These are phyloP conservation scores for Globisporangium middletonii DNA, from an alignment of 352 stramenopile species.

Conservation along the genomic window DNA sequence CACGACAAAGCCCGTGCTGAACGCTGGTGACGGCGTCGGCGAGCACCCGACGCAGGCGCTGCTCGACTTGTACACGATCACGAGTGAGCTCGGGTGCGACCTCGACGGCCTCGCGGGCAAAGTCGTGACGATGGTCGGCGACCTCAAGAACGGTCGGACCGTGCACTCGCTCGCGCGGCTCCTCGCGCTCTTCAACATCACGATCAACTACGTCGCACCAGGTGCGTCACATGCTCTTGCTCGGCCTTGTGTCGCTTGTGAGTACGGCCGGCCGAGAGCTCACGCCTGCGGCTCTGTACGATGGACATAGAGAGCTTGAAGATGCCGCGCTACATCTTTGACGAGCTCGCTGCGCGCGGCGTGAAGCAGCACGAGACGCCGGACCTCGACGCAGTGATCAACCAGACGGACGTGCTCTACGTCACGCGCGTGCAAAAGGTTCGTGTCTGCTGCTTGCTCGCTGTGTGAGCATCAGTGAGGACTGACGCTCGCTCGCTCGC, in stretches of 20 bases:
- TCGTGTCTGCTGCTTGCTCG: not conserved
- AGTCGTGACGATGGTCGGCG: conserved; percentile 95
- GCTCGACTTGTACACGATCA: conserved; percentile 98
- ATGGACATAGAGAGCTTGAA: conserved; percentile 47
- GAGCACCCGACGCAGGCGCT: conserved; percentile 99
- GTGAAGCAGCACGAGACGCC: conserved; percentile 85
- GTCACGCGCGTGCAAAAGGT: conserved; percentile 96
- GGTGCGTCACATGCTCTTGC: conserved; percentile 11
- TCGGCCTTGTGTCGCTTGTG: not conserved
- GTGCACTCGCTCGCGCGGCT: conserved; percentile 97
- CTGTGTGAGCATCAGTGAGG: not conserved
- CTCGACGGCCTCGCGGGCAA: conserved; percentile 68
- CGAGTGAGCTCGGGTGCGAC: conserved; percentile 73
- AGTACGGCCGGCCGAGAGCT: not conserved
- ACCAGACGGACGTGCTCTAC: conserved; percentile 96
- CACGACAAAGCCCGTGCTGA: conserved; percentile 92
- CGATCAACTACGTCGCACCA: conserved; percentile 91
- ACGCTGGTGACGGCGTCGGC: conserved; percentile 93
- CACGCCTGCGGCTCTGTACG: not conserved
- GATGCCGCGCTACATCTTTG: conserved; percentile 80
- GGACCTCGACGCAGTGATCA: conserved; percentile 85
- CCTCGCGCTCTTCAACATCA: conserved; percentile 88
- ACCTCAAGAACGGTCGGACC: conserved; percentile 98
- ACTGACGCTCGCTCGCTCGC: not conserved
- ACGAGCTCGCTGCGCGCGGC: conserved; percentile 57